Evolutionary conservation across 1,139 yeast genomes (phyloP), one percentile per base, ranked within the genome.

Genomic region (Protomyces lactucae-debilis): DNA sequence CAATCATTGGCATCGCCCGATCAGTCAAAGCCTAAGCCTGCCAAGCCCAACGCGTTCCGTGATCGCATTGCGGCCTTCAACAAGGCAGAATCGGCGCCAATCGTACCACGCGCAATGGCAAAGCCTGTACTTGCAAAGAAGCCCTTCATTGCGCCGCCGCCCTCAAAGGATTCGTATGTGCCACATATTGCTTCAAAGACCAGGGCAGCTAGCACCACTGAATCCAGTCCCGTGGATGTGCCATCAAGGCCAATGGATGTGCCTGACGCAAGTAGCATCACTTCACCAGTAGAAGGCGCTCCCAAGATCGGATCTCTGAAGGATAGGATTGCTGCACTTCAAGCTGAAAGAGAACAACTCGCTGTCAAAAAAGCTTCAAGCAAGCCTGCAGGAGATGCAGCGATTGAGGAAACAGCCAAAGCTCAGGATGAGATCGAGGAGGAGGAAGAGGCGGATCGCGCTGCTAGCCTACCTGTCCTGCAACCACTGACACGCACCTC

Each of bases 61-160:
- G 77, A 76, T 66, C 73, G 81, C 65, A 74, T 80, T 51, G 79
- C 80, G 8, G 77, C 83, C 1, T 81, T 81, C 71, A 80, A 81
- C 67, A 70, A 69, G 39, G 69, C 67, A n/a, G 67, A 75, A 9
- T 73, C 76, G 9, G 76, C 82, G 0, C 79, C 82, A 2, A 71
- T 79, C 6, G 65, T 66, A 55, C 79, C 81, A 1, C 68, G 70
- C 59, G 72, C 69, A 45, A 70, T 72, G 52, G 76, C 77, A 25
- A 71, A 73, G 51, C 76, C 75, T 32, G 72, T 77, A 0, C 76
- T 73, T 67, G 78, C 74, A 9, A 76, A 73, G 64, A 78, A 77
- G 67, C 74, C 78, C 3, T 79, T 76, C 66, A 72, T 73, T 10
- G 79, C 78, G 0, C 76, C 78, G 4, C 76, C 78, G 14, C 72